Base-by-base conservation (phyloP, 257 asterid genomes). In the Solanum piurae region DNA sequence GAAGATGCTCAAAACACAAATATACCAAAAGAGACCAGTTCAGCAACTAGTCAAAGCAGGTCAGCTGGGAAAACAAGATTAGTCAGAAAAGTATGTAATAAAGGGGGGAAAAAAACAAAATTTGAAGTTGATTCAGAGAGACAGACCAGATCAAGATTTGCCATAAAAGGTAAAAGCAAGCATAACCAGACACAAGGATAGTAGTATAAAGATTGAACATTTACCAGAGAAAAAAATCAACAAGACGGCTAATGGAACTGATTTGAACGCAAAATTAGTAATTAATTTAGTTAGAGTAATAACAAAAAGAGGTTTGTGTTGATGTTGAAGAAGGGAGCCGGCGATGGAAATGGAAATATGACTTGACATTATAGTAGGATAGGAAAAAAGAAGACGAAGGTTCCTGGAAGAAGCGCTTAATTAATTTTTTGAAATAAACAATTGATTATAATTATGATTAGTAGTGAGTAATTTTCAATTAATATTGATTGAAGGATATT, bases 381-480 rank as follows among this genome's bases (percentile, higher is more conserved):
- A 14, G 60, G 21, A 18, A 18, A 55, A 88, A 33, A 58, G 80
- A 83, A 36, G 88, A 87, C 89, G 98, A 95, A 94, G 94, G 89
- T 95, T 93, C 98, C 77, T 74, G 73, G 98, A 95, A 95, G 83
- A 20, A 89, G 92, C 92, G 60, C 44, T 86, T 74, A 25, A 73
- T 55, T 83, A 79, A 83, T 66, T n/a, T 40, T 60, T 68, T 42
- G 20, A 31, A 85, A 37, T 38, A 37, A 62, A 23, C 38, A 33
- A 34, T 7, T 64, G 11, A 31, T 21, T 69, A 55, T 46, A 37
- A 86, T 44, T 44, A 7, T 40, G 4, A 34, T 73, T 20, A 73
- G 46, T 33, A 20, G 33, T n/a, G 25, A 25, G 23, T 40, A 38
- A 73, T 74, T 77, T 77, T 13, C 36, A 9, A 77, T 12, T 42